Evolutionary conservation across 768 basidiomycete species (phyloP).

Genomic region (Heimioporus sp.): DNA sequence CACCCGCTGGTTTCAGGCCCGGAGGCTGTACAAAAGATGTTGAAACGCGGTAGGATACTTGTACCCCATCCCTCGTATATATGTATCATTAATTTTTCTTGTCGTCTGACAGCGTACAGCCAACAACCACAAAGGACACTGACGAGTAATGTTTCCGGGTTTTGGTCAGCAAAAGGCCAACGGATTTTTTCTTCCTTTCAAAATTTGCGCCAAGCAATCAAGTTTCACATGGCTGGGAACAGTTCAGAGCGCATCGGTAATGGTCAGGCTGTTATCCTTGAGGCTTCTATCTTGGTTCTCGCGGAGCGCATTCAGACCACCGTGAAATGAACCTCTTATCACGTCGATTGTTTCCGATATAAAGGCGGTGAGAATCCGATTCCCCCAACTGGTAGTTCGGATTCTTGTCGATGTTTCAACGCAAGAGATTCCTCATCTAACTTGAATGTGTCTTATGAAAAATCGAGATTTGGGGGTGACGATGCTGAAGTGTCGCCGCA

Average conservation of each 20-base stretch:
- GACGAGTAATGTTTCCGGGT: slow-evolving; percentile 53
- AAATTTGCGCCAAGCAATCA: slow-evolving; percentile 27
- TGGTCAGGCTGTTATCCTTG: slow-evolving; percentile 6
- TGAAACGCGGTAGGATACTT: slow-evolving; percentile 41
- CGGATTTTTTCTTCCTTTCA: slow-evolving; percentile 49
- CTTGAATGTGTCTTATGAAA: no score
- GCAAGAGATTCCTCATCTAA: no score
- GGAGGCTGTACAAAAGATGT: slow-evolving; percentile 39
- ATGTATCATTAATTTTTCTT: slow-evolving; percentile 8
- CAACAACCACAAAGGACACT: slow-evolving; percentile 48
- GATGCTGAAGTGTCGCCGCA: no score
- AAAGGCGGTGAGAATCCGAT: no score
- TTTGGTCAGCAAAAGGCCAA: slow-evolving; percentile 50
- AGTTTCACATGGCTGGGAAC: slow-evolving; percentile 18
- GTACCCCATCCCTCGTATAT: slow-evolving; percentile 18
- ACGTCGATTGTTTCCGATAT: no score
- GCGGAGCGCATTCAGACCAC: slow-evolving; percentile 39
- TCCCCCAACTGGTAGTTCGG: no score
- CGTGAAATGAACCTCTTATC: no score
- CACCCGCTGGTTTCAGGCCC: slow-evolving; percentile 44
- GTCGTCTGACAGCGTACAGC: slow-evolving; percentile 15
- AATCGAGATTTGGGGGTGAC: no score
- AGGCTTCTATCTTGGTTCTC: slow-evolving; percentile 30
- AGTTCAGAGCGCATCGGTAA: background rate
- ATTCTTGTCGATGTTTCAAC: no score